Percentiles rank a stretch among this genome's conserved stretches.
phyloP scores from a whole-genome alignment of 2,329 filamentous ascomycete species.

The Claviceps sp. region DNA sequence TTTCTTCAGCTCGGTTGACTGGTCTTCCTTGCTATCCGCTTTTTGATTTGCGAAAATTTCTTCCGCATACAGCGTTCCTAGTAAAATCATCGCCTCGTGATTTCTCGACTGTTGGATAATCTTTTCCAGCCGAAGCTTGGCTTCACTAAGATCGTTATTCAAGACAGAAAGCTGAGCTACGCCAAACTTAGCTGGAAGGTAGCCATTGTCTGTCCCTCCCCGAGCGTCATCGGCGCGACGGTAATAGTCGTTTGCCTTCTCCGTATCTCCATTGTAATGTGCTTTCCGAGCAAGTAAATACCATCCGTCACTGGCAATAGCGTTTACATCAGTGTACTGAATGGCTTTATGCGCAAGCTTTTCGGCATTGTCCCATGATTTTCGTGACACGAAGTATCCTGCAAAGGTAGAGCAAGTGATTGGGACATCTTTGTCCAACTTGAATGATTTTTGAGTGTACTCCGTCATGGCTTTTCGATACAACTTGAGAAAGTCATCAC shows the following conservation, averaged over 20 bases:
- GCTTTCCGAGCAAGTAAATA: constrained; percentile 87
- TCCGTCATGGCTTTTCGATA: constrained; percentile 93
- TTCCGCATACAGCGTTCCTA: constrained; percentile 87
- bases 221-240: constrained; percentile 80
- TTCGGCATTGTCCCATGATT: constrained; percentile 69
- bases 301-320: constrained; percentile 95
- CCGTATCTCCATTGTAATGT: constrained; percentile 64
- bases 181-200: constrained; percentile 88
- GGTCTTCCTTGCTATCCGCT: constrained; percentile 68
- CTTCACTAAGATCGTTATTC: constrained; percentile 74
- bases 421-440: constrained; percentile 80
- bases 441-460: constrained; percentile 88
- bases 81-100: constrained; percentile 79
- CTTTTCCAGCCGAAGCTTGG: constrained; percentile 88
- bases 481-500: constrained; percentile 68
- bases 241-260: constrained; percentile 75
- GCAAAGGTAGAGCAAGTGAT: constrained; percentile 85
- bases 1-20: constrained; percentile 71
- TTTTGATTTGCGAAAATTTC: constrained; percentile 76
- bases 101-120: constrained; percentile 76
- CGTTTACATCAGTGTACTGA: constrained; percentile 89
- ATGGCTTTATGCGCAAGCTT: constrained; percentile 84
- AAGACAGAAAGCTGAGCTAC: constrained; percentile 78
- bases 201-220: constrained; percentile 81
- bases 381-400: constrained; percentile 75